Evolutionary conservation across 2,329 filamentous ascomycete genomes (phyloP).

Genomic region (Talaromyces sp.): DNA sequence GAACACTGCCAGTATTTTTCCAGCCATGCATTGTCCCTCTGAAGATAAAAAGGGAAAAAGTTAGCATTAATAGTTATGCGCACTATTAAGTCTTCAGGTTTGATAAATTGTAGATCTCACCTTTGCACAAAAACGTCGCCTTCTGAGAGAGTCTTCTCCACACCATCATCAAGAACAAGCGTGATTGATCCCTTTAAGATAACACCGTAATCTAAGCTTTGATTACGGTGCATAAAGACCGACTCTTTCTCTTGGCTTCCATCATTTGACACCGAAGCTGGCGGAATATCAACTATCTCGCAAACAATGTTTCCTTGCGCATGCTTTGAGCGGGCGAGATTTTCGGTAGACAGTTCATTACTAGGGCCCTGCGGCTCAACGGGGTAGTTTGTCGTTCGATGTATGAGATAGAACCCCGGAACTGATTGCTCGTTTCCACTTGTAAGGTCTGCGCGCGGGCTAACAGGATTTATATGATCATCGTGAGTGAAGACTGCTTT

Average conservation of each 20-base stretch:
- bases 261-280: not conserved
- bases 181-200: not conserved
- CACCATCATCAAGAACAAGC: not conserved
- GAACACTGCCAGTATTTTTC: not conserved
- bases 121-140: not conserved
- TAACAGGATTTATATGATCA: not conserved
- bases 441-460: not conserved
- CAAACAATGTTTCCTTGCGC: not conserved
- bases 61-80: not conserved
- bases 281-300: not conserved
- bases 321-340: not conserved
- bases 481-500: not conserved
- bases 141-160: not conserved
- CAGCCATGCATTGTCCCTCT: not conserved
- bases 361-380: not conserved
- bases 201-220: not conserved
- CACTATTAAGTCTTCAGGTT: not conserved
- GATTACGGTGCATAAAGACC: not conserved
- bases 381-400: conserved; percentile 1
- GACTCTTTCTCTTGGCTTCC: not conserved
- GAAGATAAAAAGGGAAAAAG: not conserved
- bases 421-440: not conserved
- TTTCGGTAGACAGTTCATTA: not conserved
- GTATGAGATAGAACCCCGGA: not conserved
- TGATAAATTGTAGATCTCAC: not conserved